Evolutionary conservation across 2,329 filamentous ascomycete genomes (phyloP).

Genomic region (Macroventuria anomochaeta): DNA sequence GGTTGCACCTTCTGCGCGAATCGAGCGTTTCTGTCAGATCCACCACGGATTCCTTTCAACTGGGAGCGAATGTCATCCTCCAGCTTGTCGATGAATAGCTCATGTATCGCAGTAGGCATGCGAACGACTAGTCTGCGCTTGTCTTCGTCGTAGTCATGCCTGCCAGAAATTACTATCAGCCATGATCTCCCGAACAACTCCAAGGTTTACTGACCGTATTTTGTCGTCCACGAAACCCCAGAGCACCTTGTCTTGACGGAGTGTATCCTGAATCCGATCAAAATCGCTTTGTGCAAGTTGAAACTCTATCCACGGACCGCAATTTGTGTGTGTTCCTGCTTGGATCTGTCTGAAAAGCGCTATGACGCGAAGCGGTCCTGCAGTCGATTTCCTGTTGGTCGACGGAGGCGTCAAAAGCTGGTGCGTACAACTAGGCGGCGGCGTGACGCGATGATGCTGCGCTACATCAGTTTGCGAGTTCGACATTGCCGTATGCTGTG

Average conservation of each 20-base stretch:
- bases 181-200: no score
- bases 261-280: slow-evolving; percentile 20
- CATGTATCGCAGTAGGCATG: slow-evolving; percentile 31
- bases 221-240: slow-evolving; percentile 25
- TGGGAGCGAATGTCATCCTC: slow-evolving; percentile 28
- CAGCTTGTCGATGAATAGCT: slow-evolving; percentile 24
- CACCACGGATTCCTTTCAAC: slow-evolving; percentile 26
- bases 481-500: slow-evolving; percentile 19
- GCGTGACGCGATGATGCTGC: slow-evolving; percentile 23
- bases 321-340: slow-evolving; percentile 19
- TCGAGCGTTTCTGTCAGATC: slow-evolving; percentile 19
- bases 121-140: slow-evolving; percentile 23
- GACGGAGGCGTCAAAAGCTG: slow-evolving; percentile 28
- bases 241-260: slow-evolving; percentile 21
- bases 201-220: slow-evolving; percentile 21
- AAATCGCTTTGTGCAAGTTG: slow-evolving; percentile 25
- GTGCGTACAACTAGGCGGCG: slow-evolving; percentile 25
- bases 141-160: background rate
- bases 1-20: slow-evolving; percentile 31
- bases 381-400: slow-evolving; percentile 26
- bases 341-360: slow-evolving; percentile 26
- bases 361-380: slow-evolving; percentile 23
- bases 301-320: slow-evolving; percentile 22
- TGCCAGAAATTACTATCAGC: no score
- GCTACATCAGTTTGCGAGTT: slow-evolving; percentile 9